Percentiles rank a stretch among this genome's conserved stretches.
Conservation (phyloP, 2,329 filamentous ascomycete species). For the Cadophora malorum region DNA sequence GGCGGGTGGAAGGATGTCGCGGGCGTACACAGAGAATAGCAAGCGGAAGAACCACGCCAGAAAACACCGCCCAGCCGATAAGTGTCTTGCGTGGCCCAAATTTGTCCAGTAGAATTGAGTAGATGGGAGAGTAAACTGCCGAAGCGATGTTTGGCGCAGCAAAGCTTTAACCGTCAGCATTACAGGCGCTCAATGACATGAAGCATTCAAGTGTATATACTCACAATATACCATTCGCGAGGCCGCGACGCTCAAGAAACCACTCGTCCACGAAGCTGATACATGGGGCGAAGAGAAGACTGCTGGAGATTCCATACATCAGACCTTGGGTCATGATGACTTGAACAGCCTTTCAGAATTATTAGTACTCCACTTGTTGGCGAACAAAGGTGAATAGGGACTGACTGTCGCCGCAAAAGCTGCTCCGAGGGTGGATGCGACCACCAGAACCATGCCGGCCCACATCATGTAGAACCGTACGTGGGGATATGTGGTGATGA, state of each 20-base stretch:
- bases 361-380: background rate
- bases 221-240: background rate
- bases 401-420: constrained; percentile 1
- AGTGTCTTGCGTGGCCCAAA: background rate
- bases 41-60: background rate
- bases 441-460: background rate
- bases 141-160: background rate
- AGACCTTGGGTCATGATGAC: constrained; percentile 1
- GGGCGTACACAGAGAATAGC: background rate
- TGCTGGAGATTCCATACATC: background rate
- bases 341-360: background rate
- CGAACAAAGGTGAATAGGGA: background rate
- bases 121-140: background rate
- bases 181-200: background rate
- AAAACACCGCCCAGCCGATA: background rate
- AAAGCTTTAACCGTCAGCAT: background rate
- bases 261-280: constrained; percentile 2
- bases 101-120: background rate
- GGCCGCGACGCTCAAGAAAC: background rate
- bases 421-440: background rate
- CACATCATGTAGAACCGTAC: constrained; percentile 2
- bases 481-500: background rate
- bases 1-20: background rate
- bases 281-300: constrained; percentile 1
- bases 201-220: background rate